phyloP scores from a whole-genome alignment of 2,329 filamentous ascomycete genomes.

The Grosmannia clavigera region DNA sequence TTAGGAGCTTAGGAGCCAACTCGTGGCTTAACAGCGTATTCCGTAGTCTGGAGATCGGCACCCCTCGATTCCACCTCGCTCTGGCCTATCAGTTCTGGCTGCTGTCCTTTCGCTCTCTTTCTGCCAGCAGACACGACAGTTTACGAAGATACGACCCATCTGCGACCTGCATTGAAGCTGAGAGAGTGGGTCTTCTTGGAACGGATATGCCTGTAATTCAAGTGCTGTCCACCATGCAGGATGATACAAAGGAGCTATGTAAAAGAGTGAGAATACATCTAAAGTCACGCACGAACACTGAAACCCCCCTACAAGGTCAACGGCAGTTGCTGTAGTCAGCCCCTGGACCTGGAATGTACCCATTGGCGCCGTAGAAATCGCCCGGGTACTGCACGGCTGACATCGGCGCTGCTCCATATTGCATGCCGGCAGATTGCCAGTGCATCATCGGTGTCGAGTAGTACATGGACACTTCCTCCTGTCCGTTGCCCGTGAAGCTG shows the following conservation, averaged over 20 bases:
- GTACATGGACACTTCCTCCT: slow-evolving; percentile 2
- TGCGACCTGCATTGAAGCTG: neutral
- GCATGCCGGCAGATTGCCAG: neutral
- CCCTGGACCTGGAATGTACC: neutral
- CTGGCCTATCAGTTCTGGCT: no score
- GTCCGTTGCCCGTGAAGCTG: neutral
- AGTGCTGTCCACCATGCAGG: neutral
- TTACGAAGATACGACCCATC: no score
- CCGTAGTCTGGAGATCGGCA: neutral
- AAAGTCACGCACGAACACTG: neutral
- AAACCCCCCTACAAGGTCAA: neutral
- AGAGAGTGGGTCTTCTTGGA: neutral
- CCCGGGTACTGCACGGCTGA: neutral
- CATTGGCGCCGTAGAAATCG: neutral
- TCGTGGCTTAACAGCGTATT: neutral
- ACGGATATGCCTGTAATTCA: neutral
- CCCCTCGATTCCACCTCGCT: neutral
- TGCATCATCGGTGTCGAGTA: neutral
- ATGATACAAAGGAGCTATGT: neutral
- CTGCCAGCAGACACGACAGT: no score
- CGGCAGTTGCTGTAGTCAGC: neutral
- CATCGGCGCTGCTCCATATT: neutral
- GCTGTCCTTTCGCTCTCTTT: no score
- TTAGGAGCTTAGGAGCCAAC: neutral
- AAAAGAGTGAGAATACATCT: neutral